Conservation (phyloP, 768 basidiomycete genomes). For the Butyriboletus loyo region DNA sequence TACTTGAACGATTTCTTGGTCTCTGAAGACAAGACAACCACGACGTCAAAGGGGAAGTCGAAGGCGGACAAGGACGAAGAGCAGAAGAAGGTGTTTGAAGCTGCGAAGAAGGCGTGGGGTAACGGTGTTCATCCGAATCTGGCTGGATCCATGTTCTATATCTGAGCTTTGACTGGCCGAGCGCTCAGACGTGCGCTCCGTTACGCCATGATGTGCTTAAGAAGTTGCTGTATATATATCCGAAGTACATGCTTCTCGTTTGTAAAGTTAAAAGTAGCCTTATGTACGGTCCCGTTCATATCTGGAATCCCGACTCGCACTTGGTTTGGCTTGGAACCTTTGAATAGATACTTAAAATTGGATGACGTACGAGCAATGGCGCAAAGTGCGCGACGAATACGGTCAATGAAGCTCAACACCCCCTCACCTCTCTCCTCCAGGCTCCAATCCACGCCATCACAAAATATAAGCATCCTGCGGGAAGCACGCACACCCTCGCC, state of each 20-base stretch:
- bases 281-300: neutral
- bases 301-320: neutral
- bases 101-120: constrained; percentile 43
- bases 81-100: constrained; percentile 15
- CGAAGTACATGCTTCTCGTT: neutral
- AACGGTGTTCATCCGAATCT: constrained; percentile 55
- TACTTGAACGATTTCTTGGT: constrained; percentile 73
- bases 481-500: constrained; percentile 63
- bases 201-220: neutral
- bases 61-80: constrained; percentile 31
- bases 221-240: neutral
- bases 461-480: constrained; percentile 71
- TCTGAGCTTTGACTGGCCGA: constrained; percentile 34
- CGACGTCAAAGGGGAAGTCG: constrained; percentile 34
- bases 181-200: neutral
- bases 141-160: constrained; percentile 72
- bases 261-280: neutral
- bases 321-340: neutral
- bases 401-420: constrained; percentile 15
- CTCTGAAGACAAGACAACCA: constrained; percentile 47
- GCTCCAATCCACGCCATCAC: constrained; percentile 71
- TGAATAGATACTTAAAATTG: neutral
- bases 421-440: constrained; percentile 38
- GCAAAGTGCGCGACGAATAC: neutral
- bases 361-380: neutral